Conservation (phyloP, 352 stramenopile genomes). For the Peronospora belbahrii region DNA sequence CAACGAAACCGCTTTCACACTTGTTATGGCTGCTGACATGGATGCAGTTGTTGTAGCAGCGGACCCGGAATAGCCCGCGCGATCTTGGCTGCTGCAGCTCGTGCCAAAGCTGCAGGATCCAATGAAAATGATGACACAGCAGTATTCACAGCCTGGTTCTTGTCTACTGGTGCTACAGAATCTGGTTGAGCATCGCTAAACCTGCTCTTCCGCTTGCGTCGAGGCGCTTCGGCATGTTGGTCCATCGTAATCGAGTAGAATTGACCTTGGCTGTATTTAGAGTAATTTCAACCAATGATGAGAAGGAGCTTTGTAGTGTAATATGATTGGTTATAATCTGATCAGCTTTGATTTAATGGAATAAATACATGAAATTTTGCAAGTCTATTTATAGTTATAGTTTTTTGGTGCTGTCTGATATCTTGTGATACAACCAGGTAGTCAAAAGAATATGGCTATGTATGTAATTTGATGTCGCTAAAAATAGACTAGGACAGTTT, state of each 20-base stretch:
- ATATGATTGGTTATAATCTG: not conserved
- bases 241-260: conserved; percentile 11
- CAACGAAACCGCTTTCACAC: not conserved
- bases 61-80: conserved; percentile 37
- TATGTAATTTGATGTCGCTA: not conserved
- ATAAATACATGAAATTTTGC: too few relatives aligned
- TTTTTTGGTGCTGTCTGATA: too few relatives aligned
- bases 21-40: not conserved
- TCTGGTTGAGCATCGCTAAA: conserved; percentile 59
- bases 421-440: too few relatives aligned
- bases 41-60: not conserved
- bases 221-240: conserved; percentile 23
- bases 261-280: not conserved
- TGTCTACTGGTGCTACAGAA: conserved; percentile 12
- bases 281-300: conserved; percentile 3
- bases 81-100: conserved; percentile 69
- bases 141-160: conserved; percentile 3
- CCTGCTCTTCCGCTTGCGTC: conserved; percentile 75
- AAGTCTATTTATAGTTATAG: too few relatives aligned
- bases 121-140: not conserved
- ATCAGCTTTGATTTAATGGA: too few relatives aligned
- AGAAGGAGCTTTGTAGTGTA: too few relatives aligned
- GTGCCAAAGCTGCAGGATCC: conserved; percentile 57
- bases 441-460: too few relatives aligned
- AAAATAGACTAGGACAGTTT: too few relatives aligned